Conservation (phyloP, 176 grass and related monocot genomes). For the Zea mays region DNA sequence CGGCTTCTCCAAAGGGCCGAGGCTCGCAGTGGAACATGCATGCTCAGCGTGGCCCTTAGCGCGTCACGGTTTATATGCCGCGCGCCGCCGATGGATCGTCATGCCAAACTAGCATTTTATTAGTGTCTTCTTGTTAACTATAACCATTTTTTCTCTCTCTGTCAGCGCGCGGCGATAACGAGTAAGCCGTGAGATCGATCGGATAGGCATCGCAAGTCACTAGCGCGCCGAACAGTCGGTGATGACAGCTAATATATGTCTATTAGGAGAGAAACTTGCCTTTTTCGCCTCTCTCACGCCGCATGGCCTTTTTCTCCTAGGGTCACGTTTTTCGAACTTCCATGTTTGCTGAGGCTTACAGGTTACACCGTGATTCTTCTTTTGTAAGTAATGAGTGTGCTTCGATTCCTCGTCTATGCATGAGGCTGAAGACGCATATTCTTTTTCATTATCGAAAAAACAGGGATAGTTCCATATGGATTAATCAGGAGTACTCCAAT, state of each 20-base stretch:
- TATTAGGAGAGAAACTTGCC: too few relatives aligned
- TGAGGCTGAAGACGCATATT: neutral
- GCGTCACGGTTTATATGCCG: neutral
- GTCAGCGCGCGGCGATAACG: neutral
- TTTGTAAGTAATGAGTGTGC: too few relatives aligned
- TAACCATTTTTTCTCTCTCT: neutral
- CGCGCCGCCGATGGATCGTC: neutral
- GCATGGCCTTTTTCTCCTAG: too few relatives aligned
- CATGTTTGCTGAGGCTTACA: too few relatives aligned
- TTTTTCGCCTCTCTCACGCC: too few relatives aligned
- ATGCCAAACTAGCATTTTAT: neutral
- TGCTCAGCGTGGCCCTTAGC: neutral
- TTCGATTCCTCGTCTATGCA: accelerated
- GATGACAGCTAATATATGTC: too few relatives aligned
- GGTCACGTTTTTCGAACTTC: too few relatives aligned
- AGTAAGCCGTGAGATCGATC: neutral
- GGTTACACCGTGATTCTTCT: too few relatives aligned
- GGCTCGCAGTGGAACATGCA: neutral
- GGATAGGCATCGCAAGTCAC: too few relatives aligned
- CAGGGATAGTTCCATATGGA: too few relatives aligned
- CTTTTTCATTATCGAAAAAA: neutral
- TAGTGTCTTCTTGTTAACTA: neutral
- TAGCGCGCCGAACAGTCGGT: too few relatives aligned
- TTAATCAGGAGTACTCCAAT: neutral
- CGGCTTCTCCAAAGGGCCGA: neutral